Evolutionary conservation across 1,284 basidiomycete genomes (phyloP), one percentile per base, ranked within the genome.

Genomic region (Tausonia pullulans): DNA sequence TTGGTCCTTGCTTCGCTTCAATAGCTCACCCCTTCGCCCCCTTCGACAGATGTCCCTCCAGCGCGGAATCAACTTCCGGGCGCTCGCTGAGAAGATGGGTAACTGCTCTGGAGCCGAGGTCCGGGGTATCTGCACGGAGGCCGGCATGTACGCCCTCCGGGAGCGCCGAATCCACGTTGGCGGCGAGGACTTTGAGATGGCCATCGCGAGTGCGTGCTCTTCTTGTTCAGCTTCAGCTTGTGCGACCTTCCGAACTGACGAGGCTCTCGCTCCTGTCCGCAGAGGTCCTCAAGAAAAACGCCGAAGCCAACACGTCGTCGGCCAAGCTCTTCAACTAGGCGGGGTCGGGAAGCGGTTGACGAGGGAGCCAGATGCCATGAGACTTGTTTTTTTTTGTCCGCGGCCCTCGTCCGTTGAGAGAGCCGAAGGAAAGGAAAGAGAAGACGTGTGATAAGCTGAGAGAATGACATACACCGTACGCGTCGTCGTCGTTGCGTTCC

Each of bases 151-250:
- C 74, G 95, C 95, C 1, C 80, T 98, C 9, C 84, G 95, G 52
- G 95, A 98, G 76, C 84, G 95, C 65, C 81, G 95, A 69, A 93
- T 97, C 71, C 92, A 98, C 75, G 95, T 98, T 58, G 95, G 92
- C 2, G 93, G 98, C 77, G 95, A 98, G 72, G 95, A 98, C 76
- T 98, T 98, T 72, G 94, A 97, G 80, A 92, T 98, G 78, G 94
- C 94, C 48, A 88, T 98, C 13, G 91, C 93, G 4, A 98, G 98
- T 84, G 76, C 78, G 82, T 87, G 69, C 58, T 58, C 3, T 52
- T 45, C 52, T 56, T 58, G 4, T 41, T 55, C 27, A 27, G 27
- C 45, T 44, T 52, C 8, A 41, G 11, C 41, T 51, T 51, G 63
- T 58, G 11, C 16, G 5, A 6, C 14, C 10, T 46, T 27, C n/a